These are phyloP conservation scores for Paecilomyces variotii DNA, from an alignment of 2,329 filamentous ascomycete genomes.

Conservation along the genomic window DNA sequence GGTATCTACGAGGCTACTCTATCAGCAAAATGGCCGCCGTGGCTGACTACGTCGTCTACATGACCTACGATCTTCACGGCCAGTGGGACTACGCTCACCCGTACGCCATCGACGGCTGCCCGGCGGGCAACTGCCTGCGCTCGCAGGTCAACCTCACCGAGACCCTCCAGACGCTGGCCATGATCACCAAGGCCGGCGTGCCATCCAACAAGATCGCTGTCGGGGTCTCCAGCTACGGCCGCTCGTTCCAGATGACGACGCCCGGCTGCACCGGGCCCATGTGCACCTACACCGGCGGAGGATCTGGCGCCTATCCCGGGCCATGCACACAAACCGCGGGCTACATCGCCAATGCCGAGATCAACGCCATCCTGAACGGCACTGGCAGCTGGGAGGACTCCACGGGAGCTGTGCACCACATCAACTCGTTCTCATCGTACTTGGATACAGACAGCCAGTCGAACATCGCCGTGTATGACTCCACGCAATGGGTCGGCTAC, in stretches of 20 bases:
- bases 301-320: constrained; percentile 22
- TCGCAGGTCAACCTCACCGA: constrained; percentile 36
- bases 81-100: constrained; percentile 18
- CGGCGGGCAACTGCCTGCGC: constrained; percentile 23
- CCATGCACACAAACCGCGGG: constrained; percentile 30
- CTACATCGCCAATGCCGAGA: constrained; percentile 34
- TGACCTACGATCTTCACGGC: constrained; percentile 33
- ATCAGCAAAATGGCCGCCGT: constrained; percentile 17
- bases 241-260: constrained; percentile 26
- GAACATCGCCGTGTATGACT: constrained; percentile 5
- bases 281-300: constrained; percentile 26
- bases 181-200: constrained; percentile 33
- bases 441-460: neutral
- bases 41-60: constrained; percentile 28
- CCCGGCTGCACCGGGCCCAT: constrained; percentile 19
- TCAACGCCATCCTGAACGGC: constrained; percentile 21
- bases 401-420: constrained; percentile 3
- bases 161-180: constrained; percentile 24
- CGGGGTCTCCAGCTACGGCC: constrained; percentile 29
- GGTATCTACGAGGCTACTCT: constrained; percentile 25
- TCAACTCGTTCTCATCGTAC: neutral
- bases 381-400: neutral
- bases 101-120: constrained; percentile 15
- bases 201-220: constrained; percentile 23
- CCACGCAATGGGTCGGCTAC: constrained; percentile 5